Percentiles rank a stretch among this genome's conserved stretches.
Conservation (phyloP, 371 early-diverging fungal species). For the Mucor piriformis region DNA sequence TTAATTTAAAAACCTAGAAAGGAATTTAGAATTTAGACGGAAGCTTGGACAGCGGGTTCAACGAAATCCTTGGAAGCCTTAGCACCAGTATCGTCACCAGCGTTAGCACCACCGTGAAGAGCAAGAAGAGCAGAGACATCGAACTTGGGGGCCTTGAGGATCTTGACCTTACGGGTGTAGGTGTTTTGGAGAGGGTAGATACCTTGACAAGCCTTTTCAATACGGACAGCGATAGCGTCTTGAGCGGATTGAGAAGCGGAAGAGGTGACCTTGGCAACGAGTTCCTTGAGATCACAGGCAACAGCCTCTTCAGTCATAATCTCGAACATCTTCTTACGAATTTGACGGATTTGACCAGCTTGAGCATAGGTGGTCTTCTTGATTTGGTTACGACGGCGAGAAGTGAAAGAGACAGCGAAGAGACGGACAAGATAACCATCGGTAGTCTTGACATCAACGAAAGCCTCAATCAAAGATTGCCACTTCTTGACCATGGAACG, state of each 20-base stretch:
- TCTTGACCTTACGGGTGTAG: conserved; percentile 98
- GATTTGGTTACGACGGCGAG: conserved; percentile 89
- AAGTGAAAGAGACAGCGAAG: conserved; percentile 97
- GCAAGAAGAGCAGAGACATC: conserved; percentile 96
- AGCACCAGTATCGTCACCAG: conserved; percentile 74
- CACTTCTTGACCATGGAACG: conserved; percentile 99
- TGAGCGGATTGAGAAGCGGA: conserved; percentile 50
- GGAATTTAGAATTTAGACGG: conserved; percentile 59
- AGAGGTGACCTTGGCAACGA: conserved; percentile 93
- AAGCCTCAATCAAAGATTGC: conserved; percentile 98
- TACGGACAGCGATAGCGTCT: conserved; percentile 92
- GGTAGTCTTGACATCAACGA: conserved; percentile 98
- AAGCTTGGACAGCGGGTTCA: conserved; percentile 78
- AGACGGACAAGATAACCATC: conserved; percentile 98
- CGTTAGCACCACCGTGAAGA: conserved; percentile 84
- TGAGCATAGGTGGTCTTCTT: conserved; percentile 98
- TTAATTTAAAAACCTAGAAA: conserved; percentile 8
- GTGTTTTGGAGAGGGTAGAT: conserved; percentile 99
- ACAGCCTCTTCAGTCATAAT: conserved; percentile 92
- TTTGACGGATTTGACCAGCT: conserved; percentile 94
- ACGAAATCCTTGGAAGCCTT: conserved; percentile 79
- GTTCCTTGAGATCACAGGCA: conserved; percentile 93
- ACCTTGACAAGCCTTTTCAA: conserved; percentile 95
- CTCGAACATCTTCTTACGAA: conserved; percentile 99
- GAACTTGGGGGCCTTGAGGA: conserved; percentile 95